Base-by-base conservation (phyloP, 352 stramenopile genomes). In the Phytophthora aleatoria region DNA sequence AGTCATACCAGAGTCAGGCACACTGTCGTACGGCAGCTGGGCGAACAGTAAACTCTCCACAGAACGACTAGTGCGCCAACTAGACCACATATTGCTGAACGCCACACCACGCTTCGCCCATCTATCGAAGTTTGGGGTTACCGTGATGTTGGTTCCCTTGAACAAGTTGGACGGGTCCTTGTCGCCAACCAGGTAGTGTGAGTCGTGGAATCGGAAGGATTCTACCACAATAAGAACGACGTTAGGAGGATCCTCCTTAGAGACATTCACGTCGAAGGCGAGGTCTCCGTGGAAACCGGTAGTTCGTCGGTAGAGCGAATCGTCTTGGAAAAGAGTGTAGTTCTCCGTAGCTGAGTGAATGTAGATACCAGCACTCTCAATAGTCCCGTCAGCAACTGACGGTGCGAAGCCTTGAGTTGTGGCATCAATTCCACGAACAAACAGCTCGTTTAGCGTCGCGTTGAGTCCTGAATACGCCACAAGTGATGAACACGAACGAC, bases 151-250 rank as follows among this genome's bases (percentile, higher is more conserved):
- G 31, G 10, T 61, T n/a, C 61, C 61, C 12, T 66, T 64, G 31
- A 61, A 61, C 3, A 61, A 9, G 33, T 61, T 45, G 12, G 41
- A 52, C 3, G 53, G 53, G 11, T 61, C 66, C 7, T 76, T 61
- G 10, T 85, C 75, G 0, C 67, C 77, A 0, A 83, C 73, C 10
- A 89, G 64, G 30, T 85, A 87, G 39, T 72, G 69, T 26, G 77
- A 89, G 57, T 89, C 81, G 36, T 74, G 71, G 41, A 79, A 79
- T 3, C 81, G 71, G 48, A 87, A 86, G 8, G 81, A 90, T 47
- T 90, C 81, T 24, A 90, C 60, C 9, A 63, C 70, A 16, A 90
- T 57, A 15, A 87, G 61, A 1, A 90, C 28, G 10, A 87, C 81
- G 42, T 87, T 90, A 0, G 78, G 81, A 1, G 57, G 71, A 31